Conservation (phyloP, 2,329 filamentous ascomycete species). For the Penicillium hesseltinei region DNA sequence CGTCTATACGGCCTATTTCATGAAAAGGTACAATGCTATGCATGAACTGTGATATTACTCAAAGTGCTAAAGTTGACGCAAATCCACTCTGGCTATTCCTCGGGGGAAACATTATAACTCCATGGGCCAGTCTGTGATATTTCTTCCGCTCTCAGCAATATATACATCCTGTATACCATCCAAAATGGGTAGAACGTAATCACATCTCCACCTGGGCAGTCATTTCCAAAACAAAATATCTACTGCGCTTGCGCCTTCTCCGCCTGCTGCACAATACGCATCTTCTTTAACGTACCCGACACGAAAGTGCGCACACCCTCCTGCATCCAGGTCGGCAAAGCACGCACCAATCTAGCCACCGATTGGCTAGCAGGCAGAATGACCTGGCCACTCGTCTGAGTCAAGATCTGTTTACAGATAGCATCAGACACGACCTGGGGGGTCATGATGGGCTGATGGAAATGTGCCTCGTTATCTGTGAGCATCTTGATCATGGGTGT, state of each 20-base stretch:
- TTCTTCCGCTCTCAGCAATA: too few species aligned
- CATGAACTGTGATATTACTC: too few species aligned
- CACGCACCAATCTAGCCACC: slow-evolving; percentile 28
- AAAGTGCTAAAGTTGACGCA: too few species aligned
- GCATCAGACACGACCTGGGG: slow-evolving; percentile 46
- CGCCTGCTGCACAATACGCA: slow-evolving; percentile 26
- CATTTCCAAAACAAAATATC: not conserved
- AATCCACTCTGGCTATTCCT: too few species aligned
- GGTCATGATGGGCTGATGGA: slow-evolving; percentile 37
- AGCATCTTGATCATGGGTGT: slow-evolving; percentile 48
- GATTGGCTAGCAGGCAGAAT: slow-evolving; percentile 45
- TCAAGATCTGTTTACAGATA: slow-evolving; percentile 52
- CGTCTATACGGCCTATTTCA: not conserved
- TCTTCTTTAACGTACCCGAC: slow-evolving; percentile 24
- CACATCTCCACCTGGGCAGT: not conserved
- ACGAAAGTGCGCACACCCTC: slow-evolving; percentile 35
- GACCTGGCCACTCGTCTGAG: slow-evolving; percentile 50
- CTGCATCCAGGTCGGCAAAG: slow-evolving; percentile 49
- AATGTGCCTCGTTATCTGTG: slow-evolving; percentile 31
- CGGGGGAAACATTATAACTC: too few species aligned
- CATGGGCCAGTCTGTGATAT: too few species aligned
- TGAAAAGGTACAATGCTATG: too few species aligned
- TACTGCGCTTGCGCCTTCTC: slow-evolving; percentile 3
- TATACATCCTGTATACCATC: not conserved
- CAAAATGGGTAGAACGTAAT: not conserved